Conservation (phyloP, 352 stramenopile species). For the Phytophthora brassicae region DNA sequence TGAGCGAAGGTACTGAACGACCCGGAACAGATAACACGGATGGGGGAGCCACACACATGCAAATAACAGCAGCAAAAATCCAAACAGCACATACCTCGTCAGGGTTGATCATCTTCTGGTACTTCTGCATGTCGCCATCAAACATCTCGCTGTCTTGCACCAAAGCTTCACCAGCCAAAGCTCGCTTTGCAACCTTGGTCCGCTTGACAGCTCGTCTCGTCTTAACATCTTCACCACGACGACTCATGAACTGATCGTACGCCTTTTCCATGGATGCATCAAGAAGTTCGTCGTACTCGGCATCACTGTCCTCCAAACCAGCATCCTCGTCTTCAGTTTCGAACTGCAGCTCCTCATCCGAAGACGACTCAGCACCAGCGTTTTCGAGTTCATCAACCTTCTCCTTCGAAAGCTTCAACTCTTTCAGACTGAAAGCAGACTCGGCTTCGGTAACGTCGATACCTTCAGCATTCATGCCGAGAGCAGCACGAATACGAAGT, state of each 20-base stretch:
- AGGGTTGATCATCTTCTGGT: slow-evolving; percentile 87
- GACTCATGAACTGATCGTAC: slow-evolving; percentile 81
- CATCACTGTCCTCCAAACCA: slow-evolving; percentile 56
- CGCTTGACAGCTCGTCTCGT: slow-evolving; percentile 86
- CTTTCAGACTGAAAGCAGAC: slow-evolving; percentile 79
- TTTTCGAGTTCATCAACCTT: slow-evolving; percentile 85
- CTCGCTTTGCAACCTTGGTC: slow-evolving; percentile 83
- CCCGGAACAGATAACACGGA: slow-evolving; percentile 92
- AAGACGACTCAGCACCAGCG: slow-evolving; percentile 40
- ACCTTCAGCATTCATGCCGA: slow-evolving; percentile 84
- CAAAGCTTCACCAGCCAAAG: slow-evolving; percentile 75
- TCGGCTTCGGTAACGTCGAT: slow-evolving; percentile 83
- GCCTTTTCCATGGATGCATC: slow-evolving; percentile 86
- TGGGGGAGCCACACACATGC: slow-evolving; percentile 50
- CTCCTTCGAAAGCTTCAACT: slow-evolving; percentile 73
- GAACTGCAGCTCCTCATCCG: slow-evolving; percentile 45
- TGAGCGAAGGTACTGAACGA: slow-evolving; percentile 86
- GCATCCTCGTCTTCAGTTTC: slow-evolving; percentile 37
- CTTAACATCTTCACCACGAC: slow-evolving; percentile 78
- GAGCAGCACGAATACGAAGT: slow-evolving; percentile 71
- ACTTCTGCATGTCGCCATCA: slow-evolving; percentile 76
- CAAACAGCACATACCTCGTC: slow-evolving; percentile 71
- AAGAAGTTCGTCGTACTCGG: slow-evolving; percentile 76
- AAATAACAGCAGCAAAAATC: slow-evolving; percentile 19
- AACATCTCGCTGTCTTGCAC: slow-evolving; percentile 83